These are phyloP conservation scores for Sordaria brevicollis DNA, from an alignment of 495 filamentous ascomycete species.

Conservation along the genomic window DNA sequence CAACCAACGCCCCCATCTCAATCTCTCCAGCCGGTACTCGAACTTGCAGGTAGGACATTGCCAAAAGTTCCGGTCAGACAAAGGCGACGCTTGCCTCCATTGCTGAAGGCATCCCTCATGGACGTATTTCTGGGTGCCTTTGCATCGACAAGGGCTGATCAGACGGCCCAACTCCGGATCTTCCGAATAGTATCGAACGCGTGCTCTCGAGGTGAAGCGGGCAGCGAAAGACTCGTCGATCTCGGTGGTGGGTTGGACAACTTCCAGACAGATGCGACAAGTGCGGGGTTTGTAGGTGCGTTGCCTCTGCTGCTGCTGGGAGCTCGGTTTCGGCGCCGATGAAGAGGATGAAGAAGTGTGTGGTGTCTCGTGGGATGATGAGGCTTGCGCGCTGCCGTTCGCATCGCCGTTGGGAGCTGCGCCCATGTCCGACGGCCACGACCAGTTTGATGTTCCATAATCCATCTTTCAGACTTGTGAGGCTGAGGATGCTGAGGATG, in stretches of 20 bases:
- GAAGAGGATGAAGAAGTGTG: background rate
- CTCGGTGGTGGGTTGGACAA: conserved; percentile 66
- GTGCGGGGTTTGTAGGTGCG: conserved; percentile 56
- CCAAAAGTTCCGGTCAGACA: conserved; percentile 63
- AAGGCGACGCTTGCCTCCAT: conserved; percentile 71
- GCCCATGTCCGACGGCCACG: conserved; percentile 8
- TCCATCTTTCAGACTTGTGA: background rate
- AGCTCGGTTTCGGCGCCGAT: background rate
- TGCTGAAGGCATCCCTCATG: conserved; percentile 86
- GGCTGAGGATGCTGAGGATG: background rate
- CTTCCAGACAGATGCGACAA: conserved; percentile 91
- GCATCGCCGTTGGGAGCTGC: background rate
- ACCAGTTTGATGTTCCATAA: conserved; percentile 2
- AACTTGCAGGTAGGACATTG: conserved; percentile 84
- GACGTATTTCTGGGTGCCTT: conserved; percentile 84
- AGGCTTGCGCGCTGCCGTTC: background rate
- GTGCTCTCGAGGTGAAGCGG: conserved; percentile 47
- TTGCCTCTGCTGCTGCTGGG: conserved; percentile 14
- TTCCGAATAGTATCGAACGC: conserved; percentile 64
- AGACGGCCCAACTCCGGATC: conserved; percentile 69
- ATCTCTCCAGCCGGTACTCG: conserved; percentile 67
- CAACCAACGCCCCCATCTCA: conserved; percentile 66
- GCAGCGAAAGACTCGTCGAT: conserved; percentile 49
- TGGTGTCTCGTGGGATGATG: background rate
- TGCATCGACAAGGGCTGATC: conserved; percentile 88